Base-by-base conservation (phyloP, 768 basidiomycete genomes). In the Boletus barrowsii region DNA sequence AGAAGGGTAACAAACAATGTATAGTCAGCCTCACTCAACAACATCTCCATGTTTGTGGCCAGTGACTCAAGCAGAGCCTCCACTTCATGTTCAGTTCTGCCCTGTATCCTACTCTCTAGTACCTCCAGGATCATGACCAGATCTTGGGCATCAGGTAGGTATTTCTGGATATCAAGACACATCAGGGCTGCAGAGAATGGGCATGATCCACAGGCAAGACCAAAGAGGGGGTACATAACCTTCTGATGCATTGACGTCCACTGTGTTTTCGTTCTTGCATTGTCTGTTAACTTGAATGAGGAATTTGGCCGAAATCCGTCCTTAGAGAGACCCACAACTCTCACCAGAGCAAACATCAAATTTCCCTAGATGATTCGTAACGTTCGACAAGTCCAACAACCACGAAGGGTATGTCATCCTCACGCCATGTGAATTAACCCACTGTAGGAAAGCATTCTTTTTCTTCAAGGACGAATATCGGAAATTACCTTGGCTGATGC, bases 261-360 rank as follows among this genome's bases (percentile, higher is more conserved):
- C 76, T 39, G 59, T 64, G 20, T 37, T 51, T 53, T 60, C 56
- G 29, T 33, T 49, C 46, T 54, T 64, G 18, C 70, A 74, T 54
- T 80, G 73, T 17, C 65, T 67, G 10, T 67, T 68, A 15, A n/a
- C n/a, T n/a, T n/a, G n/a, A n/a, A 80, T 66, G 18, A 86, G 75
- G 13, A 66, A 60, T 42, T 72, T 73, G 4, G 90, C 73, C 4
- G 77, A 70, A 30, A 22, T 22, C 22, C 22, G 3, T 22, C n/a
- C n/a, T n/a, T n/a, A n/a, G n/a, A n/a, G n/a, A n/a, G n/a, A n/a
- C n/a, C n/a, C n/a, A n/a, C n/a, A n/a, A n/a, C n/a, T n/a, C n/a
- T n/a, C n/a, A n/a, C n/a, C n/a, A n/a, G n/a, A n/a, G n/a, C n/a
- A n/a, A n/a, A n/a, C n/a, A n/a, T n/a, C n/a, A n/a, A n/a, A n/a